phyloP scores from a whole-genome alignment of 305 asterid genomes.

The Striga hermonthica region DNA sequence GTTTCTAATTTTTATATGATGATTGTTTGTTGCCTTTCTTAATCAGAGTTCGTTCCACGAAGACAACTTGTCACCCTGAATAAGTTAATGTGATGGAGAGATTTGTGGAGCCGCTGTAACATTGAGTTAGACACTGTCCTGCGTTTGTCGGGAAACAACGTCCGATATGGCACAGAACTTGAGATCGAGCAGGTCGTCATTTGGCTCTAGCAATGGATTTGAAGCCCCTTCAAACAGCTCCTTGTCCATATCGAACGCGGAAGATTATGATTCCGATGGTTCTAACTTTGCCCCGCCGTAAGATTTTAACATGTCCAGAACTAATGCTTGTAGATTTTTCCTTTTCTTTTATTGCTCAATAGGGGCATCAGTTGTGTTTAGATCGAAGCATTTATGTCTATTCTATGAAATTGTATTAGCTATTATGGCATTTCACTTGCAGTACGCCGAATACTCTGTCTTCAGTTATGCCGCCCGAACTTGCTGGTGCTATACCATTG shows the following conservation, averaged over 20 bases:
- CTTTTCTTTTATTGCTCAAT: neutral
- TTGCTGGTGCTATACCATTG: conserved; percentile 84
- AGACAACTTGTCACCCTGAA: neutral
- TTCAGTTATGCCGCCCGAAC: conserved; percentile 79
- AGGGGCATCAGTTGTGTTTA: conserved; percentile 13
- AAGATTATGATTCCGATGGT: conserved; percentile 94
- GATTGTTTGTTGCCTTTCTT: conserved; percentile 20
- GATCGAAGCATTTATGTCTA: conserved; percentile 4
- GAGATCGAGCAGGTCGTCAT: conserved; percentile 78
- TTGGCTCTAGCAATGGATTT: conserved; percentile 75
- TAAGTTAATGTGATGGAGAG: conserved; percentile 6
- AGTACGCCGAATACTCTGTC: conserved; percentile 83
- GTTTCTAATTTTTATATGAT: conserved; percentile 22
- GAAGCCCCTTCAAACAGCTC: conserved; percentile 66
- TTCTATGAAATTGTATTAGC: conserved; percentile 14
- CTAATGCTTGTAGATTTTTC: conserved; percentile 14
- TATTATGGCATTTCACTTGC: conserved; percentile 34
- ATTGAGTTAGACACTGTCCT: conserved; percentile 26
- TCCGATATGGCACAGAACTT: conserved; percentile 77
- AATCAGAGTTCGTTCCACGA: conserved; percentile 19
- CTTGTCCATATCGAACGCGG: conserved; percentile 63
- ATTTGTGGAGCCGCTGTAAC: conserved; percentile 4
- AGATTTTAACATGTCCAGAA: conserved; percentile 22
- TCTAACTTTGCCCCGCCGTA: conserved; percentile 84
- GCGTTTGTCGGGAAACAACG: conserved; percentile 41